Evolutionary conservation across 169 alveolate species (phyloP), one percentile per base, ranked within the genome.

Genomic region (Babesia caballi): DNA sequence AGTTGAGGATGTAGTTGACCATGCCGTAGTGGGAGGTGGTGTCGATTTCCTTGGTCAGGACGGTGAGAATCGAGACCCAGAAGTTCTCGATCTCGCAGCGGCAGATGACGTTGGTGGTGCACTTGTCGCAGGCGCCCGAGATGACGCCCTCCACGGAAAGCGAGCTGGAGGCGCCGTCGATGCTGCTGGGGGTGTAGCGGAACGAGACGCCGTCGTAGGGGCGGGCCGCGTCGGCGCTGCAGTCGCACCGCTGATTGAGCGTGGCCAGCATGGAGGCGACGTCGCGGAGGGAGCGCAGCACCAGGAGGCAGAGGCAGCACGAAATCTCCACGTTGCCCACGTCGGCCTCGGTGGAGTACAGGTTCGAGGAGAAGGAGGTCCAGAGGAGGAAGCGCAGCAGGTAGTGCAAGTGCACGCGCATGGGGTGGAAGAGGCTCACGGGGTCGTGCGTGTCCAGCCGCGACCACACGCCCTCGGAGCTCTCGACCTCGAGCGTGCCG

Each of bases 401-500:
- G 46, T 57, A 65, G 32, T 78, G 73, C 36, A 78, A 28, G 30
- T 78, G 81, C 35, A 23, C 35, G 0, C 87, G 61, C 76, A 78
- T 60, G 5, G 44, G 60, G 35, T 78, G 54, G 25, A 78, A 15
- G 46, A 17, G 14, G 49, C 47, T 66, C 15, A 41, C 8, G 23
- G 53, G 28, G 11, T 40, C 54, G 30, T 36, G 33, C 21, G 49
- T 54, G 32, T 46, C n/a, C 38, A 78, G 49, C 30, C 30, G 70
- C 19, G 87, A 44, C 87, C 87, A 78, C 15, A 53, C 42, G 0
- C 69, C 75, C 21, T 36, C 51, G 12, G 35, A 35, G 33, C 60
- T 71, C 27, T 66, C 87, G n/a, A 78, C 63, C 38, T 78, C 82
- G 28, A 78, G 52, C 38, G 50, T 78, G 0, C 87, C 87, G 12